These are phyloP conservation scores for Cordyceps fumosorosea DNA, from an alignment of 2,329 filamentous ascomycete species.

Conservation along the genomic window DNA sequence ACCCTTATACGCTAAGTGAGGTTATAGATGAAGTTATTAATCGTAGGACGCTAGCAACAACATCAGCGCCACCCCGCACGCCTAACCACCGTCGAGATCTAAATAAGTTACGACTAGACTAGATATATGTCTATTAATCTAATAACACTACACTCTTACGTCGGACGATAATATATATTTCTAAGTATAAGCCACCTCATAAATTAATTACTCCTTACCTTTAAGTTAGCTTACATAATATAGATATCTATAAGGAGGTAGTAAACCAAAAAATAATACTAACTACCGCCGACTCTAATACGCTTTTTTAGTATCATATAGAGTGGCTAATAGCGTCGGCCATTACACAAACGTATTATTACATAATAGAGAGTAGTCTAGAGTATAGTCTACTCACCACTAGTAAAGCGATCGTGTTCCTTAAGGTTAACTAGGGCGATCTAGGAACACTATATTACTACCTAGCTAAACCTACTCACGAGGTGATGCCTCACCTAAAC, in stretches of 20 bases:
- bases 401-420: conserved; percentile 37
- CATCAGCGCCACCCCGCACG: no score
- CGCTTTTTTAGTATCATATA: conserved; percentile 28
- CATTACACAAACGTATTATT: conserved; percentile 41
- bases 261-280: conserved; percentile 22
- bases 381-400: conserved; percentile 37
- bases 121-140: conserved; percentile 25
- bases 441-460: conserved; percentile 10
- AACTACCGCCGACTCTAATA: conserved; percentile 21
- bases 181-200: conserved; percentile 42
- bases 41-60: conserved; percentile 15
- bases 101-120: conserved; percentile 24
- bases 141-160: conserved; percentile 8
- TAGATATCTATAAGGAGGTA: conserved; percentile 35
- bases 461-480: background rate
- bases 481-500: background rate
- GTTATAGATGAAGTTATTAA: conserved; percentile 22
- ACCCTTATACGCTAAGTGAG: conserved; percentile 23
- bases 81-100: conserved; percentile 15
- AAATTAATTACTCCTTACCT: conserved; percentile 38
- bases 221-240: conserved; percentile 32
- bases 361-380: conserved; percentile 41
- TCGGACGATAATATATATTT: conserved; percentile 24
- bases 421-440: conserved; percentile 27
- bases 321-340: conserved; percentile 34